phyloP scores from a whole-genome alignment of 2,329 filamentous ascomycete genomes.

The Botrytis byssoidea region DNA sequence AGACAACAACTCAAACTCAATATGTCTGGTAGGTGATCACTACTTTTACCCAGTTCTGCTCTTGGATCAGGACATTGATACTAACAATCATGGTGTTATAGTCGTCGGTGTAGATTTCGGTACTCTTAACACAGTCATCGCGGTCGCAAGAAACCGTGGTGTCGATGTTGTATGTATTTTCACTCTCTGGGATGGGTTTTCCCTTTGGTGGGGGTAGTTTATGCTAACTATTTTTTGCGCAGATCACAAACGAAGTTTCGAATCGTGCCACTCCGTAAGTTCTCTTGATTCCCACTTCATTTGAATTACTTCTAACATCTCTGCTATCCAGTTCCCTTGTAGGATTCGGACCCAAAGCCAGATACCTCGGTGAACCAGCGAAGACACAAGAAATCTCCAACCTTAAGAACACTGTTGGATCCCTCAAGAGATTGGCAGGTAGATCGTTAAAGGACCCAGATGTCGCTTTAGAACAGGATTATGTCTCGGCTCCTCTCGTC shows the following conservation, averaged over 20 bases:
- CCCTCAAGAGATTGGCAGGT: slow-evolving; percentile 88
- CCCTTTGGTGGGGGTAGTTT: slow-evolving; percentile 29
- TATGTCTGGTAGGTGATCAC: slow-evolving; percentile 9
- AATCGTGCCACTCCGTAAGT: slow-evolving; percentile 97
- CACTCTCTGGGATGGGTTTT: neutral
- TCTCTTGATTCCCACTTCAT: neutral
- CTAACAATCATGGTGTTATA: slow-evolving; percentile 17
- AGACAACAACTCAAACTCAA: slow-evolving; percentile 6
- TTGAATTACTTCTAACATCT: slow-evolving; percentile 21
- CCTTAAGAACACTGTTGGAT: slow-evolving; percentile 96
- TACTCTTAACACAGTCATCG: slow-evolving; percentile 94
- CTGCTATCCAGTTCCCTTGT: slow-evolving; percentile 70
- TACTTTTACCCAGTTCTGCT: neutral
- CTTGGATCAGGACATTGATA: neutral
- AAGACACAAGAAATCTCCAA: slow-evolving; percentile 99
- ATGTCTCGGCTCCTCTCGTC: slow-evolving; percentile 78
- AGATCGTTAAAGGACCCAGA: slow-evolving; percentile 87
- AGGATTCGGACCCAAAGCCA: slow-evolving; percentile 88
- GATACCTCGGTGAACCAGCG: slow-evolving; percentile 90
- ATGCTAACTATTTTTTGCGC: slow-evolving; percentile 33
- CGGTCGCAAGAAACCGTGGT: slow-evolving; percentile 95
- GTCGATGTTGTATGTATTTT: slow-evolving; percentile 86
- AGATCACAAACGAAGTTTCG: slow-evolving; percentile 99
- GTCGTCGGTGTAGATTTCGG: slow-evolving; percentile 69
- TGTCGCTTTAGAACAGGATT: slow-evolving; percentile 88